These are phyloP conservation scores for Fusarium chuoi DNA, from an alignment of 2,329 filamentous ascomycete genomes.

Conservation along the genomic window DNA sequence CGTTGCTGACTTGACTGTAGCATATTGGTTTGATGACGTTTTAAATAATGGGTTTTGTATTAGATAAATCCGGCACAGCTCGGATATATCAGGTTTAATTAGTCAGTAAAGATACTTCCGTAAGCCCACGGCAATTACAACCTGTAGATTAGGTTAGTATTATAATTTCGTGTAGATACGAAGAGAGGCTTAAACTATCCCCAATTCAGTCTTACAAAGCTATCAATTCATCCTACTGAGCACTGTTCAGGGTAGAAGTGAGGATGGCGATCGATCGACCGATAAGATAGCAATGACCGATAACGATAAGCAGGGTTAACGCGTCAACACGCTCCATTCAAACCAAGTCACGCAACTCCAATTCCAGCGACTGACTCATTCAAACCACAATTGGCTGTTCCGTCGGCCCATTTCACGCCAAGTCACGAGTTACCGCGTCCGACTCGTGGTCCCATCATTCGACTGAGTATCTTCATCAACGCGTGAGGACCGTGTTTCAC, in stretches of 20 bases:
- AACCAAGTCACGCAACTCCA: background rate
- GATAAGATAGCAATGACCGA: background rate
- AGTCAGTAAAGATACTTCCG: background rate
- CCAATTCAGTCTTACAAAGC: background rate
- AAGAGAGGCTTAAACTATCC: background rate
- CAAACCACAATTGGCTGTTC: conserved; percentile 12
- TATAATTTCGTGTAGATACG: no score
- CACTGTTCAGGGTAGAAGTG: background rate
- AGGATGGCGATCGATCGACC: accelerated
- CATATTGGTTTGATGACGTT: accelerated
- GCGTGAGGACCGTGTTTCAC: conserved; percentile 25
- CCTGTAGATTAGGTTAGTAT: background rate
- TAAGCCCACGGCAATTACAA: accelerated
- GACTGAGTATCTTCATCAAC: background rate
- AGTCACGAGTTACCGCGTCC: conserved; percentile 40
- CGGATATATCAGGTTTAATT: background rate
- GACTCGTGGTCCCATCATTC: conserved; percentile 18
- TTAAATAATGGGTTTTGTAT: accelerated
- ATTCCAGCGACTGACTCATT: background rate
- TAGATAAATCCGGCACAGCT: accelerated
- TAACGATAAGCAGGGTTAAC: background rate
- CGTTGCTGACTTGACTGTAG: accelerated
- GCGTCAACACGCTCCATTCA: background rate
- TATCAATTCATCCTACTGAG: accelerated
- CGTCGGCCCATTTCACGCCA: conserved; percentile 20